These are phyloP conservation scores for Mortierella polycephala DNA, from an alignment of 371 early-diverging fungal genomes.

Conservation along the genomic window DNA sequence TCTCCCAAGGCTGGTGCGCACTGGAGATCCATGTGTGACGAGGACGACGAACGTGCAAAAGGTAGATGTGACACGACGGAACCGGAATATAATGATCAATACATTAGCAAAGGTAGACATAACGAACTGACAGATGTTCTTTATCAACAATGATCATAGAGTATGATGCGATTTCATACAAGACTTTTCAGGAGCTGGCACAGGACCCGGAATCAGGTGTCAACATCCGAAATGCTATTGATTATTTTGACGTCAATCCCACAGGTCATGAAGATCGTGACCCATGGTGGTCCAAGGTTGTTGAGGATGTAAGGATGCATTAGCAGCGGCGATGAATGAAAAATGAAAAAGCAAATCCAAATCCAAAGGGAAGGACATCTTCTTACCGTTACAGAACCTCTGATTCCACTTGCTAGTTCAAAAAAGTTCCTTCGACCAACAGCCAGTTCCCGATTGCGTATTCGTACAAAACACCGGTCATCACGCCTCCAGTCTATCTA, in stretches of 20 bases:
- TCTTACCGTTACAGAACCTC: not conserved
- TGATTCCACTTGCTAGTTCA: constrained; percentile 17
- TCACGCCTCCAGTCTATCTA: constrained; percentile 66
- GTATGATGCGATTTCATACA: constrained; percentile 44
- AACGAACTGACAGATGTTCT: not conserved
- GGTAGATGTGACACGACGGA: constrained; percentile 9
- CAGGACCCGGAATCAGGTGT: constrained; percentile 46
- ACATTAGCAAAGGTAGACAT: not conserved
- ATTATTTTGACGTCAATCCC: constrained; percentile 44
- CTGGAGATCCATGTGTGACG: constrained; percentile 72
- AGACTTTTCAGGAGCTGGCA: constrained; percentile 36
- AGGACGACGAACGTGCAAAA: constrained; percentile 57
- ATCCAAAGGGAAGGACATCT: too few relatives aligned
- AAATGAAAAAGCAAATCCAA: too few relatives aligned
- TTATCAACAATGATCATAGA: constrained; percentile 10
- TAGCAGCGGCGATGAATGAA: too few relatives aligned
- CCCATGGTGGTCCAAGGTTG: constrained; percentile 52
- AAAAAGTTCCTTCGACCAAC: constrained; percentile 24
- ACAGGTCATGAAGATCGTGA: constrained; percentile 22
- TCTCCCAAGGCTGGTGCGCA: constrained; percentile 84
- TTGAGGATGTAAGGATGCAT: constrained; percentile 36
- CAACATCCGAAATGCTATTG: constrained; percentile 39
- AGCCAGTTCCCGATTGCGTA: constrained; percentile 42
- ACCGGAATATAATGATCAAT: not conserved
- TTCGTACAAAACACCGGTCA: constrained; percentile 48